These are phyloP conservation scores for Citeromyces siamensis DNA, from an alignment of 1,139 yeast species.

Conservation along the genomic window DNA sequence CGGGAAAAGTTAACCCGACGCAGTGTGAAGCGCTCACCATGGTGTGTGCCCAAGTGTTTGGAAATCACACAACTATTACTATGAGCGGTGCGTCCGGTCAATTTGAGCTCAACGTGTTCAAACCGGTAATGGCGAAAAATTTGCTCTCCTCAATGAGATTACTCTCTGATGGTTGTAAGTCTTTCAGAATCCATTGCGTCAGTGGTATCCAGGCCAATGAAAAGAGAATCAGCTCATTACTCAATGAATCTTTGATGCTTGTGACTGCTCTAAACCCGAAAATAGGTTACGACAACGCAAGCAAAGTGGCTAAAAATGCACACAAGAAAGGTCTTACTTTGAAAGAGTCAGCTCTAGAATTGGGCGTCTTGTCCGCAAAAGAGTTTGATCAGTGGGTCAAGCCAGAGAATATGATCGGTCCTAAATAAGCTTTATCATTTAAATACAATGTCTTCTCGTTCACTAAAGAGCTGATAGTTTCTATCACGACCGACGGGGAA, in stretches of 20 bases:
- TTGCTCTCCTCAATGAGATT: conserved; percentile 78
- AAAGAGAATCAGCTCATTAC: conserved; percentile 72
- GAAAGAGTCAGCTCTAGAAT: conserved; percentile 87
- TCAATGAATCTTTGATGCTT: conserved; percentile 93
- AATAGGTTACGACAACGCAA: conserved; percentile 95
- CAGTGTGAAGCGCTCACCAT: conserved; percentile 98
- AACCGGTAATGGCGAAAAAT: conserved; percentile 91
- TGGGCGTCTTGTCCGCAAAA: conserved; percentile 67
- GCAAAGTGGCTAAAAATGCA: conserved; percentile 96
- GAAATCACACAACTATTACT: conserved; percentile 90
- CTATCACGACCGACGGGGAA: conserved; percentile 26
- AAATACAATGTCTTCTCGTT: conserved; percentile 8
- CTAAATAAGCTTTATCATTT: conserved; percentile 26
- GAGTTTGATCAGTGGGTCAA: conserved; percentile 96
- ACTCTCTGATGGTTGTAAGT: conserved; percentile 77
- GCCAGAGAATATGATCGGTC: conserved; percentile 98
- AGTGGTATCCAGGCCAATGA: conserved; percentile 88
- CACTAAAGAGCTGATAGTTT: conserved; percentile 19
- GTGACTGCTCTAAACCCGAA: conserved; percentile 98
- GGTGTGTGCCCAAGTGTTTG: conserved; percentile 96
- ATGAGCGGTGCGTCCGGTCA: conserved; percentile 98
- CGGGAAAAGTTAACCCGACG: conserved; percentile 98
- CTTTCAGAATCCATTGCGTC: conserved; percentile 90
- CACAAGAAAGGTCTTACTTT: conserved; percentile 95
- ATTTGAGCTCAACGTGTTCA: conserved; percentile 95